Evolutionary conservation across 1,284 basidiomycete genomes (phyloP).

Genomic region (Irpex sp.): DNA sequence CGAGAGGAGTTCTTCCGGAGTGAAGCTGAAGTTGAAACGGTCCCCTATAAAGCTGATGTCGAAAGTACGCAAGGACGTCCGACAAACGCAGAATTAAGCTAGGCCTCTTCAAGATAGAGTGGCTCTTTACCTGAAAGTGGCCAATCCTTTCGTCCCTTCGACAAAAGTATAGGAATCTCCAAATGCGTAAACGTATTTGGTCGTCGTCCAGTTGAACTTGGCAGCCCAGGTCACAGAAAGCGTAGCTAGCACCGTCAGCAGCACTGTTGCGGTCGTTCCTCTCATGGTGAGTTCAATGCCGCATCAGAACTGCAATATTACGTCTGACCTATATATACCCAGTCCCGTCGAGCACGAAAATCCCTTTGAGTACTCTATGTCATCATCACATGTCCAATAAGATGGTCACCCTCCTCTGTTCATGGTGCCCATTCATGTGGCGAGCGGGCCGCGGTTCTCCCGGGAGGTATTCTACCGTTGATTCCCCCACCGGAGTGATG

Average conservation of each 20-base stretch:
- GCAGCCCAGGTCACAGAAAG: neutral
- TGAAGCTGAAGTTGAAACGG: constrained; percentile 38
- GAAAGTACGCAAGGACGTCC: too few relatives aligned
- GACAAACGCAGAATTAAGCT: neutral
- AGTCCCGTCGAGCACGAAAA: neutral
- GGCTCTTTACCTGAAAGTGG: constrained; percentile 43
- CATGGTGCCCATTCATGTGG: neutral
- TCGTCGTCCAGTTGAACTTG: constrained; percentile 11
- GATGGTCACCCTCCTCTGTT: neutral
- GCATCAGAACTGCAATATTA: too few relatives aligned
- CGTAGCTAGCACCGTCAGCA: neutral
- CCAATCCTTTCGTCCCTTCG: constrained; percentile 41
- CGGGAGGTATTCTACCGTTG: too few relatives aligned
- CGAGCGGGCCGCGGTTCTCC: neutral
- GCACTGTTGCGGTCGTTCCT: neutral
- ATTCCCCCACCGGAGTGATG: too few relatives aligned
- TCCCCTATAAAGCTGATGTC: constrained; percentile 47
- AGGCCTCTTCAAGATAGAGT: neutral
- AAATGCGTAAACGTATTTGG: constrained; percentile 15
- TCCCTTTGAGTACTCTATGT: neutral
- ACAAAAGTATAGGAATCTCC: constrained; percentile 44
- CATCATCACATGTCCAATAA: neutral
- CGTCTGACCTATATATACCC: too few relatives aligned
- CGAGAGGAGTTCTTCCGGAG: constrained; percentile 36
- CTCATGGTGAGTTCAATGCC: neutral